Percentiles rank a stretch among this genome's conserved stretches.
Conservation (phyloP, 495 filamentous ascomycete species). For the Alectoria sarmentosa region DNA sequence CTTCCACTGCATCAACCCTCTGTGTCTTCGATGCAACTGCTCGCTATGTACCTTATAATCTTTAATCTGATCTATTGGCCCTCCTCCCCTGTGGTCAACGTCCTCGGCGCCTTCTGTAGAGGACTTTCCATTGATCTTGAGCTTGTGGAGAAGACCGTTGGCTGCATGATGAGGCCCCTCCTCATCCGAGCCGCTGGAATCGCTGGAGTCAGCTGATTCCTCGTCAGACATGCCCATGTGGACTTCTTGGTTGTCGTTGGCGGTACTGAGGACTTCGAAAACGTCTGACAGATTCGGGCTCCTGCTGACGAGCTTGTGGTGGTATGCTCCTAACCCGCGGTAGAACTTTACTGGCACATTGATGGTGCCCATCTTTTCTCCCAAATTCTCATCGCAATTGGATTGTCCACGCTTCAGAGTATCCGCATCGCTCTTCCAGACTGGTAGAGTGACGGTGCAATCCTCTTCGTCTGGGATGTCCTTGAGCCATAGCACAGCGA, state of each 20-base stretch:
- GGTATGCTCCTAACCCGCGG: slow-evolving; percentile 50
- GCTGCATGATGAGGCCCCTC: slow-evolving; percentile 12
- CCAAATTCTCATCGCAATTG: slow-evolving; percentile 33
- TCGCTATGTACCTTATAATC: slow-evolving; percentile 38
- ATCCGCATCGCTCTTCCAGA: slow-evolving; percentile 49
- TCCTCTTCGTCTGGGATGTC: slow-evolving; percentile 59
- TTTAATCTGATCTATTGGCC: slow-evolving; percentile 32
- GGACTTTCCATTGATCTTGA: background rate
- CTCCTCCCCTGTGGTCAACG: slow-evolving; percentile 21
- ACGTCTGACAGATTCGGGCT: slow-evolving; percentile 47
- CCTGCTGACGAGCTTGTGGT: slow-evolving; percentile 44
- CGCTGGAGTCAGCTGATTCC: slow-evolving; percentile 14
- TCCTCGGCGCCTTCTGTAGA: slow-evolving; percentile 10
- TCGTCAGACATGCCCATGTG: slow-evolving; percentile 21
- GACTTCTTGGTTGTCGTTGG: slow-evolving; percentile 39
- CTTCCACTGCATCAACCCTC: slow-evolving; percentile 44
- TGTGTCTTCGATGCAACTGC: slow-evolving; percentile 37
- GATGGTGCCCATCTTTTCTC: slow-evolving; percentile 45
- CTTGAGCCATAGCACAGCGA: slow-evolving; percentile 60
- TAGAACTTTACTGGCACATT: slow-evolving; percentile 48
- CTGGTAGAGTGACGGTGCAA: slow-evolving; percentile 42
- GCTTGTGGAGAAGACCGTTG: slow-evolving; percentile 9
- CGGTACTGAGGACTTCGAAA: slow-evolving; percentile 55
- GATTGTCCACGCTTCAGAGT: slow-evolving; percentile 35
- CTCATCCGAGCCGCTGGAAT: slow-evolving; percentile 22